phyloP scores from a whole-genome alignment of 805 yeast species.

The Teunomyces stri region DNA sequence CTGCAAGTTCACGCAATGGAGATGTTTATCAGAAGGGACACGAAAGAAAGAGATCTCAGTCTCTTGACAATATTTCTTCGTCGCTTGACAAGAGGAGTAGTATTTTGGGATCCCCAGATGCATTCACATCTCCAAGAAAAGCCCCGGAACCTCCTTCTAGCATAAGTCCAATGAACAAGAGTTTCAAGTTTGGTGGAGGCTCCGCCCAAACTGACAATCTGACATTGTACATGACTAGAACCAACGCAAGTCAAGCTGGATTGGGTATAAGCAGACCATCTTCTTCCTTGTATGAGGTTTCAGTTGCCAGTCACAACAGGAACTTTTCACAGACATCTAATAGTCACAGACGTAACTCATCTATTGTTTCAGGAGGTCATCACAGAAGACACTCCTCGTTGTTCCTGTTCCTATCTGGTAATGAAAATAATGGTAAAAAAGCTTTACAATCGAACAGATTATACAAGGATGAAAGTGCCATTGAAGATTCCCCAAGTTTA shows the following conservation, averaged over 20 bases:
- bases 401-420: conserved; percentile 47
- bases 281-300: conserved; percentile 51
- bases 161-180: conserved; percentile 23
- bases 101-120: conserved; percentile 19
- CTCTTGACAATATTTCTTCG: conserved; percentile 41
- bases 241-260: conserved; percentile 19
- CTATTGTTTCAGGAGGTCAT: conserved; percentile 34
- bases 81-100: conserved; percentile 9
- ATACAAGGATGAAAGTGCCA: conserved; percentile 4
- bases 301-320: conserved; percentile 39
- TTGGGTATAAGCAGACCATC: conserved; percentile 39
- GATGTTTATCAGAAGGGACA: conserved; percentile 23
- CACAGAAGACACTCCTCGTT: conserved; percentile 65
- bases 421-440: conserved; percentile 17
- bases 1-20: conserved; percentile 1
- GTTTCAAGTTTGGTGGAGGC: conserved; percentile 32
- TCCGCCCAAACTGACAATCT: conserved; percentile 10
- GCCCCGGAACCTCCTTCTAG: conserved; percentile 68
- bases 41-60: conserved; percentile 49
- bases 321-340: conserved; percentile 39
- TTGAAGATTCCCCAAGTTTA: conserved; percentile 10
- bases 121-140: conserved; percentile 65
- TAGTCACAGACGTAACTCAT: conserved; percentile 29
- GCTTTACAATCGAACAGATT: conserved; percentile 11
- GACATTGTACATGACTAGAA: conserved; percentile 21